Percentiles rank a stretch among this genome's conserved stretches.
Evolutionary conservation across 2,329 filamentous ascomycete genomes (phyloP).

Genomic region (Epichloe sylvatica): DNA sequence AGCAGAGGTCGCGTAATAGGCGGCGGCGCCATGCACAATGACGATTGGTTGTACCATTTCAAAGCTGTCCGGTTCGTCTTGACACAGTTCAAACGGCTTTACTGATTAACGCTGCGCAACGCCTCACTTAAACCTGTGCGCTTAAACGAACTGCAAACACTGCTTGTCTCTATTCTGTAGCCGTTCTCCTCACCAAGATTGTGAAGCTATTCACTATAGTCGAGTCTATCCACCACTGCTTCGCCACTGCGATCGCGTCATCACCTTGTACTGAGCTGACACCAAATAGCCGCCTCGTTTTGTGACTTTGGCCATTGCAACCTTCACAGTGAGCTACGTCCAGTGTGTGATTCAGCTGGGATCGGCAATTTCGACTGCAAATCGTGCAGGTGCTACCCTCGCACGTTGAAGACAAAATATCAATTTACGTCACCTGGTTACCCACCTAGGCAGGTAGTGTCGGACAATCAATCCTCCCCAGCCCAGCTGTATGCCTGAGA

Average conservation of each 20-base stretch:
- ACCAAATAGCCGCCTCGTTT: not conserved
- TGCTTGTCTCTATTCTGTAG: not conserved
- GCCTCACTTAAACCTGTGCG: not conserved
- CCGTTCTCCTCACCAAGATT: not conserved
- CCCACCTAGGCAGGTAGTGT: not conserved
- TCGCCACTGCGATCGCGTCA: not conserved
- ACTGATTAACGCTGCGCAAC: not conserved
- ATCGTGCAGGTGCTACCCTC: not conserved
- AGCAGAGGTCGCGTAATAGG: too few species aligned
- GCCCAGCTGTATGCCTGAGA: not conserved
- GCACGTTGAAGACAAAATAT: not conserved
- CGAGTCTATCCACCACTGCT: not conserved
- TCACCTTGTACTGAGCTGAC: not conserved
- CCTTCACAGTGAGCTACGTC: not conserved
- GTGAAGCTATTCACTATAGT: not conserved
- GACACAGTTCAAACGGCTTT: not conserved
- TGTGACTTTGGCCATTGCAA: not conserved
- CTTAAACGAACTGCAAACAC: not conserved
- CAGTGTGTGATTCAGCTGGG: not conserved
- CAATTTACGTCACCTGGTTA: not conserved
- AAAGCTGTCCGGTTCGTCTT: too few species aligned
- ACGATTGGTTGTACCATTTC: conserved; percentile 2
- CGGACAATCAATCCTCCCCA: not conserved
- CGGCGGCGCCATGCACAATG: conserved; percentile 2
- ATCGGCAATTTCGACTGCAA: not conserved